These are phyloP conservation scores for Fusarium sp. DNA, from an alignment of 2,329 filamentous ascomycete species.

Conservation along the genomic window DNA sequence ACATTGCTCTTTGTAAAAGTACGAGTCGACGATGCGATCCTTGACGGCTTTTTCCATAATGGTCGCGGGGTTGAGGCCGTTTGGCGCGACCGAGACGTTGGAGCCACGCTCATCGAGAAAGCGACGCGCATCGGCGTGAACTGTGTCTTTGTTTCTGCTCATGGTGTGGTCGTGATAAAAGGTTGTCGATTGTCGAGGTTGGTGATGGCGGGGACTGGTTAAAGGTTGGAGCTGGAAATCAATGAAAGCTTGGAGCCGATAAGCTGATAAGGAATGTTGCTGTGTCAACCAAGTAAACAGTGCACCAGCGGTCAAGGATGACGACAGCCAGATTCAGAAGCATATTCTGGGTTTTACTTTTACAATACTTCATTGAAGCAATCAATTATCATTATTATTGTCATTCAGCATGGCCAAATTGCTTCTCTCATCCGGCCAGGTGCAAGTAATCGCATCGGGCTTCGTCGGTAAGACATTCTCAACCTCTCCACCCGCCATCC, in stretches of 20 bases:
- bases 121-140: constrained; percentile 80
- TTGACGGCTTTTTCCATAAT: constrained; percentile 96
- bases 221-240: constrained; percentile 37
- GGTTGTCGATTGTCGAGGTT: constrained; percentile 17
- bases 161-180: constrained; percentile 34
- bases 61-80: constrained; percentile 92
- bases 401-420: constrained; percentile 53
- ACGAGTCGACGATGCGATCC: constrained; percentile 93
- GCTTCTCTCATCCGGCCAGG: constrained; percentile 76
- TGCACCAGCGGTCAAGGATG: constrained; percentile 20
- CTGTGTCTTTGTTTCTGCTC: constrained; percentile 63
- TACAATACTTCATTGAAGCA: not conserved
- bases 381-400: no score
- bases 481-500: constrained; percentile 12
- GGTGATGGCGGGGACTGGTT: constrained; percentile 23
- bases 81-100: constrained; percentile 77
- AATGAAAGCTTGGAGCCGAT: constrained; percentile 16
- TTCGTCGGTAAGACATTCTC: constrained; percentile 65
- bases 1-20: constrained; percentile 99
- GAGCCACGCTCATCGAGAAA: constrained; percentile 94
- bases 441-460: constrained; percentile 74
- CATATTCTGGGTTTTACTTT: not conserved
- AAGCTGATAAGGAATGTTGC: constrained; percentile 59
- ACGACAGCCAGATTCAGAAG: constrained; percentile 21
- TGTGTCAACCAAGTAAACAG: constrained; percentile 51